These are phyloP conservation scores for Rhazya stricta DNA, from an alignment of 257 asterid genomes.

Conservation along the genomic window DNA sequence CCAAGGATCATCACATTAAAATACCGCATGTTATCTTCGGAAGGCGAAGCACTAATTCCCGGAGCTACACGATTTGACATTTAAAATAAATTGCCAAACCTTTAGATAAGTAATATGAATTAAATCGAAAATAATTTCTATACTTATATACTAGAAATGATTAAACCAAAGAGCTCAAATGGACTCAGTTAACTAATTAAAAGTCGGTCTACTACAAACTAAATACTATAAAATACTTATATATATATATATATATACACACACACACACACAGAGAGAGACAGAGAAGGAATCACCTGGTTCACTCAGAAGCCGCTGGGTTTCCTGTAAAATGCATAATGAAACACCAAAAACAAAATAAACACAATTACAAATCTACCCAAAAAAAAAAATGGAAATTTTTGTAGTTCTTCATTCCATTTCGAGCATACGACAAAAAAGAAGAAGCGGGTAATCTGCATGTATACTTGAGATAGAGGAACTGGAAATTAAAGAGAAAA, in stretches of 20 bases:
- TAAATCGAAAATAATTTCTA: neutral
- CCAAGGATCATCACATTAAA: conserved; percentile 98
- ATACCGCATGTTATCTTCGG: conserved; percentile 89
- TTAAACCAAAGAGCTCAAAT: neutral
- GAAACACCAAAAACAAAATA: neutral
- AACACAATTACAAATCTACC: neutral
- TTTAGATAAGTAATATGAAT: neutral
- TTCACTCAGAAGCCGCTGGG: conserved; percentile 31
- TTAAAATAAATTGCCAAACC: neutral
- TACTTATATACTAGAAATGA: neutral
- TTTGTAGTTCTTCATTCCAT: too few relatives aligned
- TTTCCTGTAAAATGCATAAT: conserved; percentile 14
- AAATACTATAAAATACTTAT: neutral
- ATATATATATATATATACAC: neutral
- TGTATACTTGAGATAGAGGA: neutral
- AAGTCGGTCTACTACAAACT: neutral
- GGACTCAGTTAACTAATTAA: neutral
- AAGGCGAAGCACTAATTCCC: conserved; percentile 95
- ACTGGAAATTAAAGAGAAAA: neutral
- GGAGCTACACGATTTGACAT: conserved; percentile 57
- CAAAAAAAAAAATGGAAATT: neutral
- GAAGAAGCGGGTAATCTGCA: neutral
- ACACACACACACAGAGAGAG: neutral
- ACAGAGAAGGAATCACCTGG: conserved; percentile 14
- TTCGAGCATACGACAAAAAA: neutral